These are phyloP conservation scores for Colletotrichum sansevieriae DNA, from an alignment of 2,329 filamentous ascomycete species.

Conservation along the genomic window DNA sequence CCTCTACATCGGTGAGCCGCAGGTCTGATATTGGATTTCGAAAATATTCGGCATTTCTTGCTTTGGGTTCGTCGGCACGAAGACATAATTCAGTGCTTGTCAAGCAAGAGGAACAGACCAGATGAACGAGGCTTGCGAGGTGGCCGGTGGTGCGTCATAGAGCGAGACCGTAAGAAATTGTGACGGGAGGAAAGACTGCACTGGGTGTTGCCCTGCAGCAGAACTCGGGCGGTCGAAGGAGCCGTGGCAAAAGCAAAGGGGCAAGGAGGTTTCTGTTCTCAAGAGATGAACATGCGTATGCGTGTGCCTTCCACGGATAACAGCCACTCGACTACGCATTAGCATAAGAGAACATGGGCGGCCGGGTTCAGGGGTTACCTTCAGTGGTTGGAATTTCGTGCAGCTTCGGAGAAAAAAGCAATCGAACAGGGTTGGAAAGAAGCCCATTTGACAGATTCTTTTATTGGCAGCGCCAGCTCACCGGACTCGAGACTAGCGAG, in stretches of 20 bases:
- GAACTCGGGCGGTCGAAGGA: conserved; percentile 3
- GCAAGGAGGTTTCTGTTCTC: conserved; percentile 14
- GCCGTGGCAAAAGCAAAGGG: conserved; percentile 18
- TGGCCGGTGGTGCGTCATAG: background rate
- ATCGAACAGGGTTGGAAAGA: conserved; percentile 34
- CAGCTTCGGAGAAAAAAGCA: conserved; percentile 34
- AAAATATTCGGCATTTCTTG: background rate
- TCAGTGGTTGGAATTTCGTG: conserved; percentile 6
- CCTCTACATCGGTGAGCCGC: background rate
- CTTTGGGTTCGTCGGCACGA: background rate
- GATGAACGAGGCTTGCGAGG: background rate
- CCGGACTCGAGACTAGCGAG: conserved; percentile 23
- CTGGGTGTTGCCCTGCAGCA: conserved; percentile 1
- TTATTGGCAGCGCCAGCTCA: conserved; percentile 36
- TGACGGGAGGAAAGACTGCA: background rate
- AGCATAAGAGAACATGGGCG: conserved; percentile 14
- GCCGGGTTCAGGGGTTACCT: conserved; percentile 21
- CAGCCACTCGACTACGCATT: background rate
- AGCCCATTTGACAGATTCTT: conserved; percentile 39
- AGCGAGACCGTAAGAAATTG: too few species aligned
- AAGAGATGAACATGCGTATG: conserved; percentile 16
- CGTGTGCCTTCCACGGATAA: conserved; percentile 2
- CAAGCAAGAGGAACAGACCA: too few species aligned
- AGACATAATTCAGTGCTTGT: background rate
- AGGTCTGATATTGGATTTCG: conserved; percentile 4